Percentiles rank a stretch among this genome's conserved stretches.
These are phyloP conservation scores for Diplodia intermedia DNA, from an alignment of 2,329 filamentous ascomycete species.

Conservation along the genomic window DNA sequence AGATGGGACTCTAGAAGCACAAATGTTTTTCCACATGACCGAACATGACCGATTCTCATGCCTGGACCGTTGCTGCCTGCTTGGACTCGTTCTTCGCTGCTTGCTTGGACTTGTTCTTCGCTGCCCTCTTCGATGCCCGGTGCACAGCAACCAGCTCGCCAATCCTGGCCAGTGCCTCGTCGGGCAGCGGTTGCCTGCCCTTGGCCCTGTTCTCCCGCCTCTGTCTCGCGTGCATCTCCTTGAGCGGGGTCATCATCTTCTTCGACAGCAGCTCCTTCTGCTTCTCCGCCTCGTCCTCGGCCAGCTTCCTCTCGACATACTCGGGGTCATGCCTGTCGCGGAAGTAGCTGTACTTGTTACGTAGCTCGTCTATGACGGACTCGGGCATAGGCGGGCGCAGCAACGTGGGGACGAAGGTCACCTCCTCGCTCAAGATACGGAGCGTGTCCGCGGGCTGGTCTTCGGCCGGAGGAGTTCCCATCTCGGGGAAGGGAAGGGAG, in stretches of 20 bases:
- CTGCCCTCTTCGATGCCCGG: slow-evolving; percentile 15
- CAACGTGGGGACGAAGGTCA: slow-evolving; percentile 79
- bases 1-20: slow-evolving; percentile 1
- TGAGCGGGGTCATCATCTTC: slow-evolving; percentile 56
- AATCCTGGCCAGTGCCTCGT: slow-evolving; percentile 51
- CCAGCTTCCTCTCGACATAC: slow-evolving; percentile 70
- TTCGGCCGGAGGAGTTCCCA: slow-evolving; percentile 52
- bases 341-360: slow-evolving; percentile 82
- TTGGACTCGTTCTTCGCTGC: neutral
- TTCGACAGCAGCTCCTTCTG: slow-evolving; percentile 43
- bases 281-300: slow-evolving; percentile 60
- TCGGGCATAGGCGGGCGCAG: slow-evolving; percentile 78
- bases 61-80: slow-evolving; percentile 18
- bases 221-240: slow-evolving; percentile 48
- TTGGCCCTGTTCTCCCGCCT: slow-evolving; percentile 34
- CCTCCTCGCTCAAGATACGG: slow-evolving; percentile 75
- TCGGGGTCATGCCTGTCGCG: slow-evolving; percentile 79
- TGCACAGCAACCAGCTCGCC: slow-evolving; percentile 49
- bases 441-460: slow-evolving; percentile 73
- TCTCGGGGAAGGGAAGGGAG: slow-evolving; percentile 26
- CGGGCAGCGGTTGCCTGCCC: slow-evolving; percentile 47
- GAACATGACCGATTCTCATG: slow-evolving; percentile 7
- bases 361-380: slow-evolving; percentile 81
- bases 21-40: neutral
- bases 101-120: neutral